These are phyloP conservation scores for Fusarium heterosporum DNA, from an alignment of 2,329 filamentous ascomycete genomes.

Conservation along the genomic window DNA sequence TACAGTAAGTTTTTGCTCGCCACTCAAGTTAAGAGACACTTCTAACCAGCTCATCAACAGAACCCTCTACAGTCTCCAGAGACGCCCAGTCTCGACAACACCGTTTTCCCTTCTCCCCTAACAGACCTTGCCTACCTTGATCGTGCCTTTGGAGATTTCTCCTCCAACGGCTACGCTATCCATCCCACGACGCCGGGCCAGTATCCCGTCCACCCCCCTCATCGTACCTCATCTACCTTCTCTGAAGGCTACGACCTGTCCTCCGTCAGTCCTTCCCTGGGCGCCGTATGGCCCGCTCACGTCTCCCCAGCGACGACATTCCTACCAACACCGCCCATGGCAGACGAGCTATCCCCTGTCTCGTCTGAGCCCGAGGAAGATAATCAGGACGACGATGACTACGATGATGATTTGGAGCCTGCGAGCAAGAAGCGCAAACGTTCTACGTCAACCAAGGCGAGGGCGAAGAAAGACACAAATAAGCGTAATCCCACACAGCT, in stretches of 20 bases:
- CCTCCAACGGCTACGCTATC: constrained; percentile 33
- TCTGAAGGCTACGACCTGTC: constrained; percentile 41
- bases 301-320: constrained; percentile 41
- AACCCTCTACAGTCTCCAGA: constrained; percentile 41
- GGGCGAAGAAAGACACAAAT: constrained; percentile 9
- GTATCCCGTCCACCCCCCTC: constrained; percentile 34
- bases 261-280: constrained; percentile 28
- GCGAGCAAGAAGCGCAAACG: constrained; percentile 37
- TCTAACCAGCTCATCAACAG: constrained; percentile 26
- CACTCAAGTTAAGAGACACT: neutral
- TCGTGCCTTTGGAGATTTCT: constrained; percentile 40
- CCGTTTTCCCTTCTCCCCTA: constrained; percentile 41
- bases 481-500: constrained; percentile 42
- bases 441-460: constrained; percentile 17
- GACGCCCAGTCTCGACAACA: constrained; percentile 43
- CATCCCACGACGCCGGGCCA: constrained; percentile 34
- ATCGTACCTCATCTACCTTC: constrained; percentile 33
- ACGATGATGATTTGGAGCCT: constrained; percentile 27
- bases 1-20: constrained; percentile 30
- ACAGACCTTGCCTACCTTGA: constrained; percentile 45
- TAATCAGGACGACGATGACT: constrained; percentile 32
- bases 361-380: constrained; percentile 36
- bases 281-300: constrained; percentile 41
- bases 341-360: constrained; percentile 40
- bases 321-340: constrained; percentile 44